Conservation (phyloP, 345 rosid genomes). For the Corymbia maculata region DNA sequence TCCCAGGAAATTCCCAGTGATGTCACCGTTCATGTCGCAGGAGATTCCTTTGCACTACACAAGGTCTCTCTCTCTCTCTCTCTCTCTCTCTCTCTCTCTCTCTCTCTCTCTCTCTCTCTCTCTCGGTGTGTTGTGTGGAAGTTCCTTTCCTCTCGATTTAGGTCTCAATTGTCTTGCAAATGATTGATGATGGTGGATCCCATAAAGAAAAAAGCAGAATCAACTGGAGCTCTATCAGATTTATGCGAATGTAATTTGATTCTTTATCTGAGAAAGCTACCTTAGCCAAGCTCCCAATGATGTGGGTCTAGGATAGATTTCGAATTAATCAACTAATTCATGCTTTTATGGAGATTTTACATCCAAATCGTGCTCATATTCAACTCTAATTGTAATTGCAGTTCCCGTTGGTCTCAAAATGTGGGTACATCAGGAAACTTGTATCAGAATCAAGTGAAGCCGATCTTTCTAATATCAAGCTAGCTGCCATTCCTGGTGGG, state of each 20-base stretch:
- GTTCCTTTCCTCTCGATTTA: neutral
- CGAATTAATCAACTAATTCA: neutral
- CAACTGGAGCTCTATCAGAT: neutral
- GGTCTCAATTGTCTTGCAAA: neutral
- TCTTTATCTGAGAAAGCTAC: neutral
- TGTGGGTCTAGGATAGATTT: neutral
- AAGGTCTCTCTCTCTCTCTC: slow-evolving; percentile 33
- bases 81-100: neutral
- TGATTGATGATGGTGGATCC: neutral
- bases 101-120: neutral
- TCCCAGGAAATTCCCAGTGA: slow-evolving; percentile 97
- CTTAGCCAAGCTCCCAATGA: neutral
- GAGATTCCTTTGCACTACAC: slow-evolving; percentile 68
- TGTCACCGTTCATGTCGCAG: slow-evolving; percentile 64
- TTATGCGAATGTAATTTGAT: neutral
- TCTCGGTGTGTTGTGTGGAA: neutral
- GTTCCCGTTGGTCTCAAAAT: slow-evolving; percentile 79
- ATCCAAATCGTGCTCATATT: neutral
- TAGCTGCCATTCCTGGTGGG: slow-evolving; percentile 64
- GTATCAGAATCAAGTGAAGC: slow-evolving; percentile 54
- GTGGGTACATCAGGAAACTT: slow-evolving; percentile 62
- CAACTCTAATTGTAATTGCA: slow-evolving; percentile 10
- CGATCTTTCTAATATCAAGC: slow-evolving; percentile 37
- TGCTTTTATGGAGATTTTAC: neutral
- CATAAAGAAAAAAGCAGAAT: neutral